phyloP scores from a whole-genome alignment of 306 rosid genomes.

The Cicer cuneatum region DNA sequence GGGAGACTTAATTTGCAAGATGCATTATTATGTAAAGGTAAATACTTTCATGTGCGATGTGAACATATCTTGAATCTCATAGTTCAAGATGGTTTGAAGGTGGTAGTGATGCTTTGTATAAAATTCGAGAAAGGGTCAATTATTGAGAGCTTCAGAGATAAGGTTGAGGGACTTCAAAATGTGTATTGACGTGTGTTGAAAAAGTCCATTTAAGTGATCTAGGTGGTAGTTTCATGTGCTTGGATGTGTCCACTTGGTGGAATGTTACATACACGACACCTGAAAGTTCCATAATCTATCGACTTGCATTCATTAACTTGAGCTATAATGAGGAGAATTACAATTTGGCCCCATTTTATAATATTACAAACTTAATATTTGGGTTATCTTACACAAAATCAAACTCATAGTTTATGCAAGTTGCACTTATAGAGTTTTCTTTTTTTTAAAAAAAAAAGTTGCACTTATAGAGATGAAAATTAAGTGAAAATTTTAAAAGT shows the following conservation, averaged over 20 bases:
- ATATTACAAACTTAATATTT: background rate
- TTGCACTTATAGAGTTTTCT: too few relatives aligned
- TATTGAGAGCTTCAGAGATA: background rate
- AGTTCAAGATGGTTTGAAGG: background rate
- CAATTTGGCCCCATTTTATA: background rate
- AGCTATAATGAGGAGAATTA: background rate
- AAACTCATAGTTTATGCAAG: background rate
- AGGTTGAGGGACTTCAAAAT: background rate
- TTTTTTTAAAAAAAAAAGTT: too few relatives aligned
- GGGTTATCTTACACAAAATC: background rate
- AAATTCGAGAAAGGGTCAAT: conserved; percentile 1
- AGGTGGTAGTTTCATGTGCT: background rate
- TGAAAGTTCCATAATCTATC: background rate
- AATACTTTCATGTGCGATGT: background rate
- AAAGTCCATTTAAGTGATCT: background rate
- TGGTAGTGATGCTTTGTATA: background rate
- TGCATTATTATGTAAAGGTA: background rate
- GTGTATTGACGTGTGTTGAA: background rate
- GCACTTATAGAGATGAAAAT: too few relatives aligned
- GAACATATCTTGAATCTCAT: background rate
- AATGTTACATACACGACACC: background rate
- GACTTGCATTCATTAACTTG: background rate
- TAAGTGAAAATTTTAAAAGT: too few relatives aligned
- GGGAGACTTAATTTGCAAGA: background rate
- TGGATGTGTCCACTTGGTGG: background rate